A percentile compares a stretch with the other conserved stretches of the same genome.
Evolutionary conservation across 768 basidiomycete genomes (phyloP).

Genomic region (Suillus weaverae): DNA sequence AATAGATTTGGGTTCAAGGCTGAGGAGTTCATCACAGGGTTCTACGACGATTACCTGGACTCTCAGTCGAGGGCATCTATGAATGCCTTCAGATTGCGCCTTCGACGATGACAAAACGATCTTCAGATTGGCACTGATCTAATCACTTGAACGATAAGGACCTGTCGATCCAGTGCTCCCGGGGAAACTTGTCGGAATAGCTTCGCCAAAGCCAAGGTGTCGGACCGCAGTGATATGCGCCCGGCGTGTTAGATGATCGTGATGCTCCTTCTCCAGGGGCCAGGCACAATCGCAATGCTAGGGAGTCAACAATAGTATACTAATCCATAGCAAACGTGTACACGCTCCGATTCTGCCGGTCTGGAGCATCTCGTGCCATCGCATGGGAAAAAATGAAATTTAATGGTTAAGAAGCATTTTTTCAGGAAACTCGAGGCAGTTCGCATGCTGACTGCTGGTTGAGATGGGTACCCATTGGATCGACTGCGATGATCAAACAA

Average conservation of each 20-base stretch:
- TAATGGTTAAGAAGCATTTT: neutral
- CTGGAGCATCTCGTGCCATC: neutral
- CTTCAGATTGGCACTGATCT: neutral
- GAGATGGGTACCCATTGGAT: neutral
- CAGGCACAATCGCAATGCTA: neutral
- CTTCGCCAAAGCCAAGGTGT: neutral
- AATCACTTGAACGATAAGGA: neutral
- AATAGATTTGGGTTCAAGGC: constrained; percentile 89
- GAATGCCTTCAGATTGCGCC: constrained; percentile 76
- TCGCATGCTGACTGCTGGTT: neutral
- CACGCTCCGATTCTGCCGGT: neutral
- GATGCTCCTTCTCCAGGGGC: too few relatives aligned
- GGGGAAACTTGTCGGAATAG: neutral
- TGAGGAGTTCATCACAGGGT: constrained; percentile 79
- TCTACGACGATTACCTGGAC: constrained; percentile 80
- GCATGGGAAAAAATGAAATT: neutral
- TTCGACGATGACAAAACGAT: constrained; percentile 48
- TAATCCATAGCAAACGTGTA: neutral
- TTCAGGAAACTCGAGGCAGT: neutral
- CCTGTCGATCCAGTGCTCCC: neutral
- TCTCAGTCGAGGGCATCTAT: constrained; percentile 68
- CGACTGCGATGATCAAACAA: neutral
- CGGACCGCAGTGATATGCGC: neutral
- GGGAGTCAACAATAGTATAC: neutral
- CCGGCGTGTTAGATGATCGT: neutral